phyloP scores from a whole-genome alignment of 768 basidiomycete genomes.

The Cyclocybe cylindracea region DNA sequence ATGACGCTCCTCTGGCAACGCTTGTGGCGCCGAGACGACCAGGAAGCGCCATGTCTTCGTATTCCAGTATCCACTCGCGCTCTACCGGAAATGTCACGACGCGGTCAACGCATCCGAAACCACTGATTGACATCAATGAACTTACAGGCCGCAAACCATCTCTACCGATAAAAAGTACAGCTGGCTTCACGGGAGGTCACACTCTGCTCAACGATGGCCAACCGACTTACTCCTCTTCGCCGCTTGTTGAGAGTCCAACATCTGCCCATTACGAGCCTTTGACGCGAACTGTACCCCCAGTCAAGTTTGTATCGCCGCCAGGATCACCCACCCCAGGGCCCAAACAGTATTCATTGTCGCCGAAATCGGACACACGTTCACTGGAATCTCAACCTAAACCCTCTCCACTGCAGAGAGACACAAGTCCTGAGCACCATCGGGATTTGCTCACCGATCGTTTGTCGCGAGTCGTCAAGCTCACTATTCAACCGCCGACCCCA shows the following conservation, averaged over 20 bases:
- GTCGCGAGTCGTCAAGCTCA: constrained; percentile 36
- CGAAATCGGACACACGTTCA: neutral
- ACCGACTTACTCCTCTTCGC: constrained; percentile 4
- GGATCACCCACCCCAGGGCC: constrained; percentile 30
- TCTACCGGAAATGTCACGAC: constrained; percentile 24
- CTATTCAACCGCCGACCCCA: constrained; percentile 2
- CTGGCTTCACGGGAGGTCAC: constrained; percentile 40
- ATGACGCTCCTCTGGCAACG: constrained; percentile 65
- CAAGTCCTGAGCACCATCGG: constrained; percentile 28
- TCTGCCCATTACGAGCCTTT: constrained; percentile 16
- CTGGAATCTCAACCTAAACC: neutral
- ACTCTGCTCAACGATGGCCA: constrained; percentile 27
- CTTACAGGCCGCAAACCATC: constrained; percentile 31
- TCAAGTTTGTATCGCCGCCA: constrained; percentile 36
- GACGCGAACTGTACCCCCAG: constrained; percentile 32
- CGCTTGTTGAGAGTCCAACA: constrained; percentile 23
- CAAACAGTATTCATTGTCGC: constrained; percentile 5
- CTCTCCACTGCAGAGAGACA: constrained; percentile 7
- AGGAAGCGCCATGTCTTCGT: constrained; percentile 56
- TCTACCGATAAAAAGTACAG: constrained; percentile 19
- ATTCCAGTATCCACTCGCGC: constrained; percentile 26
- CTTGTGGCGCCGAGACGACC: constrained; percentile 66
- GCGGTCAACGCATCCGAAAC: constrained; percentile 35
- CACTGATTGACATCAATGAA: constrained; percentile 53
- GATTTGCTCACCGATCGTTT: constrained; percentile 45